These are phyloP conservation scores for Tricladium varicosporioides DNA, from an alignment of 2,329 filamentous ascomycete species.

Conservation along the genomic window DNA sequence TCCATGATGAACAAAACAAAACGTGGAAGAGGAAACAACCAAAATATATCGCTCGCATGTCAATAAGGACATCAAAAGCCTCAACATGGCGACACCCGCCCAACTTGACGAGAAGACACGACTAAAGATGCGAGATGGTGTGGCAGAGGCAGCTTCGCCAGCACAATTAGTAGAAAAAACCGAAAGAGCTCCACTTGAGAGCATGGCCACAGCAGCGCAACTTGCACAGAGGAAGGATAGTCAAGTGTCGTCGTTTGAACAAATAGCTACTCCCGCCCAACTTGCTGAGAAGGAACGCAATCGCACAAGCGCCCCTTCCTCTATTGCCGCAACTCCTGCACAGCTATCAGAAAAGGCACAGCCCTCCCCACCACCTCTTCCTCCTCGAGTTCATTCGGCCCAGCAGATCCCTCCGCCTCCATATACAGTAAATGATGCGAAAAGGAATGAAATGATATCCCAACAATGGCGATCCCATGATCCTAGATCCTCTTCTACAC, in stretches of 20 bases:
- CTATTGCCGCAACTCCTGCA: slow-evolving; percentile 15
- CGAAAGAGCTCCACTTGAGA: slow-evolving; percentile 4
- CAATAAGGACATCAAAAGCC: not conserved
- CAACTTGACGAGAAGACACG: slow-evolving; percentile 13
- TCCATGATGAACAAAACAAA: not conserved
- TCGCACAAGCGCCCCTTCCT: not conserved
- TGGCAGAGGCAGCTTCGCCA: slow-evolving; percentile 14
- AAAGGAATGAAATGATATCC: slow-evolving; percentile 30
- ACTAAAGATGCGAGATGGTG: not conserved
- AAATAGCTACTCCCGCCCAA: slow-evolving; percentile 20
- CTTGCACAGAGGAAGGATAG: slow-evolving; percentile 19
- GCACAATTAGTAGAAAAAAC: slow-evolving; percentile 24
- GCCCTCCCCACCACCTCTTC: slow-evolving; percentile 26
- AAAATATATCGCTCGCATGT: not conserved
- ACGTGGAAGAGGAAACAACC: not conserved
- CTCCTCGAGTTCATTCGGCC: slow-evolving; percentile 23
- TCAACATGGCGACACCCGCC: slow-evolving; percentile 10
- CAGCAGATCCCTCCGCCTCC: slow-evolving; percentile 26
- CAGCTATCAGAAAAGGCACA: slow-evolving; percentile 18
- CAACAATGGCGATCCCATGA: slow-evolving; percentile 34
- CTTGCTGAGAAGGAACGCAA: slow-evolving; percentile 19
- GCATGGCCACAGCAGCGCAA: slow-evolving; percentile 25
- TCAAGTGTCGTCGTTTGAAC: not conserved
- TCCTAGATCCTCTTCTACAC: slow-evolving; percentile 34
- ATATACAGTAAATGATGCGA: slow-evolving; percentile 28